Evolutionary conservation across 192 early-diverging fungal genomes (phyloP).

Genomic region (Backusella circina): DNA sequence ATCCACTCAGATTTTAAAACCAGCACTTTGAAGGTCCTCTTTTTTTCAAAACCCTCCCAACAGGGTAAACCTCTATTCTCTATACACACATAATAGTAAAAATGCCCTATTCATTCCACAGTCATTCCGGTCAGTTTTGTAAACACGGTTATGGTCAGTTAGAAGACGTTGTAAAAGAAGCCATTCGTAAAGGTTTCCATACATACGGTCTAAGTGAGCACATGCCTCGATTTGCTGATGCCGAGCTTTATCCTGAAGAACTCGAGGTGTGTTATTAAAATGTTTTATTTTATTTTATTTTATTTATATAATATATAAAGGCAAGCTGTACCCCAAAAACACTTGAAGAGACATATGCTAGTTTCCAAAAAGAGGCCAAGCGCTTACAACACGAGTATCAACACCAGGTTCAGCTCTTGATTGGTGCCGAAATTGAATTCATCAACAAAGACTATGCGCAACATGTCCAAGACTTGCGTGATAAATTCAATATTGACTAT

Average conservation of each 20-base stretch:
- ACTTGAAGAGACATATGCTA: conserved; percentile 56
- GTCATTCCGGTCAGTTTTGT: conserved; percentile 96
- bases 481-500: conserved; percentile 66
- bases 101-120: conserved; percentile 86
- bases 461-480: conserved; percentile 48
- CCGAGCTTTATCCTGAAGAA: conserved; percentile 96
- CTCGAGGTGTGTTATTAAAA: conserved; percentile 24
- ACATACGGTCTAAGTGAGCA: conserved; percentile 90
- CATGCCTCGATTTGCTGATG: conserved; percentile 70
- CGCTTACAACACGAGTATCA: conserved; percentile 66
- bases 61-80: no score
- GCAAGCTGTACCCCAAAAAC: conserved; percentile 60
- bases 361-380: conserved; percentile 72
- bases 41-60: neutral
- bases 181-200: conserved; percentile 68
- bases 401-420: conserved; percentile 62
- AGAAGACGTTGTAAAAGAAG: conserved; percentile 77
- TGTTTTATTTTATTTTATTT: neutral
- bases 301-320: conserved; percentile 32
- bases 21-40: neutral
- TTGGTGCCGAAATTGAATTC: conserved; percentile 91
- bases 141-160: conserved; percentile 83
- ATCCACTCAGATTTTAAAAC: no score
- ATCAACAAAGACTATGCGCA: conserved; percentile 55
- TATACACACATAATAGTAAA: no score